Percentiles rank a stretch among this genome's conserved stretches.
Evolutionary conservation across 75 land plant genomes (phyloP).

Genomic region (Picea sitchensis): DNA sequence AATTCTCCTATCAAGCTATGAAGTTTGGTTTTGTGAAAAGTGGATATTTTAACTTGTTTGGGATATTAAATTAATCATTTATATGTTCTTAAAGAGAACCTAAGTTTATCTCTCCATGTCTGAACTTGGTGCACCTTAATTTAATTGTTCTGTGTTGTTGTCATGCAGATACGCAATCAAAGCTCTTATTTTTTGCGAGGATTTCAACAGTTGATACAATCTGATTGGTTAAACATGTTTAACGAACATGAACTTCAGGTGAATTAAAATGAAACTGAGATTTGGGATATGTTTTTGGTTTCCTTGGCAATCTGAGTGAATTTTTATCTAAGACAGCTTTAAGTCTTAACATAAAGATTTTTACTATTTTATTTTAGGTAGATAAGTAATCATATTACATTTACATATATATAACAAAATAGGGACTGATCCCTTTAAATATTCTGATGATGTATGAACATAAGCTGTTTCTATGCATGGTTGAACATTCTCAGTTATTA

Average conservation of each 20-base stretch:
- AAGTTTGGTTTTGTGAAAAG: slow-evolving; percentile 1
- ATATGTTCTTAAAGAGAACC: not conserved
- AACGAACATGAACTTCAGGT: slow-evolving; percentile 98
- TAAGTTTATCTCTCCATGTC: not conserved
- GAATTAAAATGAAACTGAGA: slow-evolving; percentile 3
- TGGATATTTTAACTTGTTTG: not conserved
- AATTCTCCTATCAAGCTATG: not conserved
- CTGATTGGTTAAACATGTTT: slow-evolving; percentile 95
- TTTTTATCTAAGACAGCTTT: too few species aligned
- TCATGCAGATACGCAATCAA: slow-evolving; percentile 80
- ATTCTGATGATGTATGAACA: too few species aligned
- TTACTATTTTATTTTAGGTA: too few species aligned
- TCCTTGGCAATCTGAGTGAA: too few species aligned
- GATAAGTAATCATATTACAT: too few species aligned
- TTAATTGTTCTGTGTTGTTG: not conserved
- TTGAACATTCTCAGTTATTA: too few species aligned
- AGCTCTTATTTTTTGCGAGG: slow-evolving; percentile 80
- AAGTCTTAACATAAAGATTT: too few species aligned
- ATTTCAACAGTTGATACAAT: slow-evolving; percentile 80
- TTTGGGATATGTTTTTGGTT: not conserved
- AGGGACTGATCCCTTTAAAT: too few species aligned
- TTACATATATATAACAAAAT: too few species aligned
- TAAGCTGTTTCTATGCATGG: too few species aligned
- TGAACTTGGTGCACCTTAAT: not conserved
- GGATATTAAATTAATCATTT: not conserved